A percentile compares a stretch with the other conserved stretches of the same genome.
These are phyloP conservation scores for Penicillium glabrum DNA, from an alignment of 2,329 filamentous ascomycete genomes.

Conservation along the genomic window DNA sequence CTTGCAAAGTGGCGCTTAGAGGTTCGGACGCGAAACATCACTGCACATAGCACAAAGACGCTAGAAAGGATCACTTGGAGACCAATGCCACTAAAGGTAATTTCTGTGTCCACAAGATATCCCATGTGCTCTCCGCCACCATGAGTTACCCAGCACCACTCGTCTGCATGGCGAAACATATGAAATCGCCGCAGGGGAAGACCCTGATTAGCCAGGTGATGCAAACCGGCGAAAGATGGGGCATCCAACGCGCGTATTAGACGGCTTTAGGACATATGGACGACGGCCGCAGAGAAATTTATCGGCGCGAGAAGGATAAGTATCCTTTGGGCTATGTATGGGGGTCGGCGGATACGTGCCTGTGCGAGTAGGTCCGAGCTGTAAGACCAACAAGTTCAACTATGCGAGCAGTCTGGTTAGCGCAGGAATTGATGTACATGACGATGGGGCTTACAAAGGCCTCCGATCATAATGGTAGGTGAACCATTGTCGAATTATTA, in stretches of 20 bases:
- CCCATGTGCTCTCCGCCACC: not conserved
- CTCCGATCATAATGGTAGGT: not conserved
- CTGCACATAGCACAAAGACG: slow-evolving; percentile 1
- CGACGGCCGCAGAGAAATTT: slow-evolving; percentile 33
- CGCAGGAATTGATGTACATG: not conserved
- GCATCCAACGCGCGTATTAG: slow-evolving; percentile 23
- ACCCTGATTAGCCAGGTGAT: slow-evolving; percentile 8
- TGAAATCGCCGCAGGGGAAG: not conserved
- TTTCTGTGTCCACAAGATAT: not conserved
- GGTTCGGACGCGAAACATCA: slow-evolving; percentile 8
- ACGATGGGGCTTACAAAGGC: not conserved
- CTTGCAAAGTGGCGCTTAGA: not conserved
- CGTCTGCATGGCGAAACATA: not conserved
- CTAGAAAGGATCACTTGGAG: slow-evolving; percentile 10
- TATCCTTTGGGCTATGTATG: slow-evolving; percentile 6
- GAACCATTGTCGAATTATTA: slow-evolving; percentile 4
- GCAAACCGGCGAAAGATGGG: slow-evolving; percentile 8
- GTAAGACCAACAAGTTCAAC: slow-evolving; percentile 4
- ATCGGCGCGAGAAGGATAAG: slow-evolving; percentile 33
- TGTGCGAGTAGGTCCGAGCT: not conserved
- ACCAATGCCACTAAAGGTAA: slow-evolving; percentile 5
- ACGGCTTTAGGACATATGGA: slow-evolving; percentile 36
- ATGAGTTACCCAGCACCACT: not conserved
- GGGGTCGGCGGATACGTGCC: not conserved
- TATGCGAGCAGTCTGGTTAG: not conserved